Conservation (phyloP, 202 grass and related monocot genomes). For the Schoenoplectus triqueter region DNA sequence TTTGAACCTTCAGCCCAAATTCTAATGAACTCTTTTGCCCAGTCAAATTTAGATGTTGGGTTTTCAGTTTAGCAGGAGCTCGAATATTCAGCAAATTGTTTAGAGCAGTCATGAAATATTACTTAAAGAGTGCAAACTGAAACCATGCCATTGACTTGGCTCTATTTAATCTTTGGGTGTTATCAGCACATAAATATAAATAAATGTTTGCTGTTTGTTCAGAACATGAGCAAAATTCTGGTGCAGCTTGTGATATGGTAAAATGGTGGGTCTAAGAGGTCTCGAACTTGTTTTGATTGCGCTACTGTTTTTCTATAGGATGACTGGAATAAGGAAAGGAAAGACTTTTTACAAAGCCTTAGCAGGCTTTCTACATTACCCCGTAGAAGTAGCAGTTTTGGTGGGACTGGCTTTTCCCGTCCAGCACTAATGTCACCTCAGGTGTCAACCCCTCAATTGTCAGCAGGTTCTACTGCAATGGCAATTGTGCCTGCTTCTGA, state of each 20-base stretch:
- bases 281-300: constrained; percentile 8
- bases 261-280: not conserved
- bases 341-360: constrained; percentile 90
- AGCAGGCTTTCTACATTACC: constrained; percentile 90
- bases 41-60: not conserved
- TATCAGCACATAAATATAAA: not conserved
- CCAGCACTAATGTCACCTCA: constrained; percentile 57
- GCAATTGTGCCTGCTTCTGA: constrained; percentile 66
- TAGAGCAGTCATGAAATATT: constrained; percentile 1
- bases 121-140: constrained; percentile 3
- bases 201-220: not conserved
- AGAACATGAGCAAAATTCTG: not conserved
- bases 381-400: constrained; percentile 64
- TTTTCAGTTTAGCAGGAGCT: constrained; percentile 1
- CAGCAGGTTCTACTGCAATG: constrained; percentile 47
- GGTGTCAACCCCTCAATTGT: constrained; percentile 62
- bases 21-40: not conserved
- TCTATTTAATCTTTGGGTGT: not conserved
- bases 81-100: not conserved
- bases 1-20: not conserved
- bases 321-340: constrained; percentile 96
- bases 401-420: constrained; percentile 49
- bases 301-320: constrained; percentile 50
- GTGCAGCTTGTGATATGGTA: not conserved
- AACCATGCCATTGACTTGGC: not conserved